Evolutionary conservation across 1,284 basidiomycete species (phyloP).

Genomic region (Sporisorium iseilematis-ciliati): DNA sequence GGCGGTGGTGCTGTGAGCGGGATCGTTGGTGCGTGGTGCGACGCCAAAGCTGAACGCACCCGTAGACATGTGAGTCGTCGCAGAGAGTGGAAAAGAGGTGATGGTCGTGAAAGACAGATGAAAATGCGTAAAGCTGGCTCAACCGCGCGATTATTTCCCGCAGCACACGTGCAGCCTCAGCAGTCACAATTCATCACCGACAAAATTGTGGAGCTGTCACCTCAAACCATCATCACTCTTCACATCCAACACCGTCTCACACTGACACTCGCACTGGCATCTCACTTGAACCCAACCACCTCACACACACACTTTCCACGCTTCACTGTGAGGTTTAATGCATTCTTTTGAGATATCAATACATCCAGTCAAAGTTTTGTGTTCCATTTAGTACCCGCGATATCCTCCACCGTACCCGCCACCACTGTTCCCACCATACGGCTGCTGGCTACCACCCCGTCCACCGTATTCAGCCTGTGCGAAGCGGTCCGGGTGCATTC

Average conservation of each 20-base stretch:
- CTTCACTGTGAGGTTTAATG: slow-evolving; percentile 1
- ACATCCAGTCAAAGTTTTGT: slow-evolving; percentile 5
- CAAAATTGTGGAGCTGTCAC: slow-evolving; percentile 1
- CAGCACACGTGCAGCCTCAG: not conserved
- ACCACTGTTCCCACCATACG: slow-evolving; percentile 13
- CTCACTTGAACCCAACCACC: no score
- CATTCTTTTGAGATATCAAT: slow-evolving; percentile 1
- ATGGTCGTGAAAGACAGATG: not conserved
- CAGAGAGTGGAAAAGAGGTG: not conserved
- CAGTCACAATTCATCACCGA: no score
- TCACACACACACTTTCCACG: not conserved
- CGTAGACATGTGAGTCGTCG: no score
- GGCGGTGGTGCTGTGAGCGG: no score
- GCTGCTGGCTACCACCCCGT: slow-evolving; percentile 8
- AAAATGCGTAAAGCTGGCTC: not conserved
- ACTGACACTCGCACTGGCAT: no score
- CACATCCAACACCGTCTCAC: not conserved
- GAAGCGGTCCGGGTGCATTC: slow-evolving; percentile 59
- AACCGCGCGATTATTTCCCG: not conserved
- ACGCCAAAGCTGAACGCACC: no score
- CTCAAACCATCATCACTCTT: not conserved
- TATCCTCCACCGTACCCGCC: slow-evolving; percentile 23
- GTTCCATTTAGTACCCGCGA: not conserved
- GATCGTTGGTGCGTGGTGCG: no score
- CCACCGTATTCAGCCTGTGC: slow-evolving; percentile 51